Evolutionary conservation across 2,329 filamentous ascomycete species (phyloP), one percentile per base, ranked within the genome.

Genomic region (Aciculosporium take): DNA sequence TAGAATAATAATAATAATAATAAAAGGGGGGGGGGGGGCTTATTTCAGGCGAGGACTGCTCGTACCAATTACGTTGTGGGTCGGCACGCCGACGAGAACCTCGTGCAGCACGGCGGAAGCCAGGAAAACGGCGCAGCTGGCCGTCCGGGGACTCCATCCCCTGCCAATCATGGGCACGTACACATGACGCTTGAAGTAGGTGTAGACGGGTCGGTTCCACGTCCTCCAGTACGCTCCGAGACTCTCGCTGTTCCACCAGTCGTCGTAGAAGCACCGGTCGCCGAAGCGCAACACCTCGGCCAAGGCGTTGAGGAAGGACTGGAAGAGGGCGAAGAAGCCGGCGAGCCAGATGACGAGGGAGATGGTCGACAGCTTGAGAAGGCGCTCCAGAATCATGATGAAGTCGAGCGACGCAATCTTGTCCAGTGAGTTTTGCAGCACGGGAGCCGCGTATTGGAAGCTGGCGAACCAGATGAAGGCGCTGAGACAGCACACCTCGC

Each of bases 141-240:
- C 85, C 1, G 72, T 57, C 3, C 66, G 62, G 7, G 79, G 72
- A 43, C 74, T 82, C 69, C 84, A 88, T 1, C 91, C 91, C 36
- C 91, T 74, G 1, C 84, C 85, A 25, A 94, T 71, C 48, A 98
- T 71, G 1, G 91, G 91, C 30, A 81, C 81, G 64, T 91, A 96
- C 39, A 98, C 78, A 58, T 98, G 91, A 29, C 91, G 72, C 54
- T 85, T 88, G 79, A 98, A 96, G 61, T 94, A 98, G 44, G 87
- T 81, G 56, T 94, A 94, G 5, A 98, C 89, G 1, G 91, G 91
- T 58, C 93, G 93, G 65, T 98, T 98, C 91, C 91, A 98, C 1
- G 81, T 84, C 18, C 88, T 79, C 89, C 89, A 95, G 66, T 98
- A 98, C 4, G 73, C 74, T 27, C 88, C 84, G 6, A 96, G 69